Conservation (phyloP, 1,284 basidiomycete species). For the Irpex sp. region DNA sequence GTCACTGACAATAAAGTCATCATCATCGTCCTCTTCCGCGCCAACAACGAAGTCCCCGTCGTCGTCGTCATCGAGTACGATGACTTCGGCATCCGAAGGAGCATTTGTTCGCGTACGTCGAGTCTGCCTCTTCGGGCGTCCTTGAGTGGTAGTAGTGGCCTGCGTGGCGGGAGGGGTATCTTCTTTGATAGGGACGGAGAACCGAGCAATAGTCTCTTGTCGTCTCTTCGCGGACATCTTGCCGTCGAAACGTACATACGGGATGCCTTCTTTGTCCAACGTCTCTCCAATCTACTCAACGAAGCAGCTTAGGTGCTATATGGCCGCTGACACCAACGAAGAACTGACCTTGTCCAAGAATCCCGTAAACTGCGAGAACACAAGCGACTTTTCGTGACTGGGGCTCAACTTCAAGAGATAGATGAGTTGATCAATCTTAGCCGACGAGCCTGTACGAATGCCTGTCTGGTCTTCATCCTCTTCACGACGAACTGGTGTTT, state of each 20-base stretch:
- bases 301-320: background rate
- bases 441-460: constrained; percentile 55
- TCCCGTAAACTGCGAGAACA: constrained; percentile 83
- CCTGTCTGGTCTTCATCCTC: constrained; percentile 35
- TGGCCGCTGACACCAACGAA: background rate
- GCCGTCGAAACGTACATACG: constrained; percentile 78
- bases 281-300: constrained; percentile 57
- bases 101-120: constrained; percentile 6
- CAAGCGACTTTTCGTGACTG: constrained; percentile 67
- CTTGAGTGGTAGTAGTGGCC: constrained; percentile 4
- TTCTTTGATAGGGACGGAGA: constrained; percentile 57
- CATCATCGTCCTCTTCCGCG: constrained; percentile 20
- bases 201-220: constrained; percentile 73
- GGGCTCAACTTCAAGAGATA: constrained; percentile 68
- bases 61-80: constrained; percentile 10
- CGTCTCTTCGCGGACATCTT: constrained; percentile 72
- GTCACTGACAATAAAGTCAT: constrained; percentile 27
- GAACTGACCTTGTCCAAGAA: constrained; percentile 68
- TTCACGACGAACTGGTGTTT: constrained; percentile 37
- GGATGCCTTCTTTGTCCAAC: constrained; percentile 62
- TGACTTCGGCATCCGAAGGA: constrained; percentile 5
- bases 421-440: constrained; percentile 78
- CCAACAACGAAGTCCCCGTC: constrained; percentile 16
- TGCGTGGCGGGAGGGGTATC: constrained; percentile 14
- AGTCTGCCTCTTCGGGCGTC: constrained; percentile 17